Percentiles rank a stretch among this genome's conserved stretches.
phyloP scores from a whole-genome alignment of 1,139 yeast genomes.

The Hemisphaericaspora lyxosophila region DNA sequence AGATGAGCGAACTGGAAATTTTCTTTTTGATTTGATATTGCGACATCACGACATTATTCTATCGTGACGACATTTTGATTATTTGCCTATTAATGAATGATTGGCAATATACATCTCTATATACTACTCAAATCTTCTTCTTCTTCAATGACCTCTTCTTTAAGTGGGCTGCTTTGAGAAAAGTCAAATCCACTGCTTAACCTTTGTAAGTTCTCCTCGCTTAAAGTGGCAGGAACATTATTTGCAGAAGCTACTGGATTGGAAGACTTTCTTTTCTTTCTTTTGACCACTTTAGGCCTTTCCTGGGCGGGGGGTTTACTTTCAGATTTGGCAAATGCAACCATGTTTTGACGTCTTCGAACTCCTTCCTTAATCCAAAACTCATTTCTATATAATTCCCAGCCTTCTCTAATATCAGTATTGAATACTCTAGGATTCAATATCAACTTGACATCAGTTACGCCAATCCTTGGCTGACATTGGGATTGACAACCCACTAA shows the following conservation, averaged over 20 bases:
- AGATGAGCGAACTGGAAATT: conserved; percentile 1
- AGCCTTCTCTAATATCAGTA: conserved; percentile 83
- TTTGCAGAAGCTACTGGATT: conserved; percentile 7
- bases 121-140: conserved; percentile 2
- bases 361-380: conserved; percentile 89
- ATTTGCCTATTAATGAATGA: too few species aligned
- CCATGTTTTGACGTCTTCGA: conserved; percentile 53
- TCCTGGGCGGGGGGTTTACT: conserved; percentile 17
- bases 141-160: conserved; percentile 1
- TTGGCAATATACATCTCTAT: too few species aligned
- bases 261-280: conserved; percentile 36
- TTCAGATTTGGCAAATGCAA: conserved; percentile 31
- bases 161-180: neutral
- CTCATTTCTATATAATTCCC: conserved; percentile 93
- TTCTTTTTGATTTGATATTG: neutral
- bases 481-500: conserved; percentile 45
- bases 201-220: conserved; percentile 29
- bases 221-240: conserved; percentile 17
- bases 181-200: conserved; percentile 13
- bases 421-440: conserved; percentile 79
- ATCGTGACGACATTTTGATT: too few species aligned
- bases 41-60: neutral
- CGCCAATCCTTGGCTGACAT: conserved; percentile 48
- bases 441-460: conserved; percentile 64
- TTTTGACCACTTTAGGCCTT: conserved; percentile 30